These are phyloP conservation scores for Paecilomyces formosus DNA, from an alignment of 2,329 filamentous ascomycete genomes.

Conservation along the genomic window DNA sequence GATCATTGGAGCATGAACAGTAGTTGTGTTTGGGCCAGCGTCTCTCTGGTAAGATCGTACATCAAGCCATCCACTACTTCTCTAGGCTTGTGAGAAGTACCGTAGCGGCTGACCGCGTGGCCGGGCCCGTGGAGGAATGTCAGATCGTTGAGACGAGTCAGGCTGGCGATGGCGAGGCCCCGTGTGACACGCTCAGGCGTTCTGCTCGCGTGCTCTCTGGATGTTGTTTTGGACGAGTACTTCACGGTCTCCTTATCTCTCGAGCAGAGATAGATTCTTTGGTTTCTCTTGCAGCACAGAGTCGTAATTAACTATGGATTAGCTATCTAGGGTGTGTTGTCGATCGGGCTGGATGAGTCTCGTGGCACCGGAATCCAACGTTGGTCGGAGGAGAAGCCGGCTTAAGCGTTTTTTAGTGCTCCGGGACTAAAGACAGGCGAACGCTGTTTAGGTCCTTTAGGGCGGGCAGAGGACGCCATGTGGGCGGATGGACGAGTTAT, in stretches of 20 bases:
- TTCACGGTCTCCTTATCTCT: neutral
- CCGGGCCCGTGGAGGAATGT: neutral
- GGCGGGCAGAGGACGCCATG: slow-evolving; percentile 6
- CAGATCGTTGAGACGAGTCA: neutral
- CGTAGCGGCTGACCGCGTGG: neutral
- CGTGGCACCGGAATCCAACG: neutral
- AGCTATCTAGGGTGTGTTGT: no score
- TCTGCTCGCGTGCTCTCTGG: neutral
- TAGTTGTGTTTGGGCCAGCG: no score
- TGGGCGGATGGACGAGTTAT: slow-evolving; percentile 5
- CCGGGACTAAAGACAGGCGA: neutral
- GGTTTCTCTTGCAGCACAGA: neutral
- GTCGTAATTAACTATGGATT: no score
- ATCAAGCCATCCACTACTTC: no score
- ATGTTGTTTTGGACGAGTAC: neutral
- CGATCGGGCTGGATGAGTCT: neutral
- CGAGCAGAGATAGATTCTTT: neutral
- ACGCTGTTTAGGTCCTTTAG: neutral
- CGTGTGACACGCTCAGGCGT: neutral
- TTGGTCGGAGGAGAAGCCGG: neutral
- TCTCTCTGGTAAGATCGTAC: no score
- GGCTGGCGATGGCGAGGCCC: neutral
- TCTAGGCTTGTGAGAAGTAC: no score
- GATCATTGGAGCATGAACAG: no score
- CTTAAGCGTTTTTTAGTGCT: neutral